Evolutionary conservation across 2,329 filamentous ascomycete species (phyloP).

Genomic region (Aspergillus transmontanensis): DNA sequence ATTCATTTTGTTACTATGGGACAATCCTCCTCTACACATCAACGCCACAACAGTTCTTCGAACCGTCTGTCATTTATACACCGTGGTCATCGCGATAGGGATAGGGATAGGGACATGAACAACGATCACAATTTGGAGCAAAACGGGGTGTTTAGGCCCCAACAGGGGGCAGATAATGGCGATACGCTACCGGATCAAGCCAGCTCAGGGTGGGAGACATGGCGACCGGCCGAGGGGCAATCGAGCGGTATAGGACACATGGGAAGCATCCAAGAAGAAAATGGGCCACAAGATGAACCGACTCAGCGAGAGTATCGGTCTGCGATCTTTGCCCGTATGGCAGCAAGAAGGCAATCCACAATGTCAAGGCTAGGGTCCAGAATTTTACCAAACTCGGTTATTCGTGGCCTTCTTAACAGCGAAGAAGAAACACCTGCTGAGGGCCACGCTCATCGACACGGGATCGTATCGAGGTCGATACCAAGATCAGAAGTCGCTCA

Average conservation of each 20-base stretch:
- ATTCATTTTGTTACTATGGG: conserved; percentile 42
- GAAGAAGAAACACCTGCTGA: conserved; percentile 50
- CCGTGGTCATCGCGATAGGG: conserved; percentile 29
- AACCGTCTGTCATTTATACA: conserved; percentile 25
- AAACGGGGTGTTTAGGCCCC: conserved; percentile 23
- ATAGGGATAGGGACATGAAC: conserved; percentile 43
- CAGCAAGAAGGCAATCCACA: conserved; percentile 47
- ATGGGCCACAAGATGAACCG: conserved; percentile 34
- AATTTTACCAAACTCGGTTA: conserved; percentile 50
- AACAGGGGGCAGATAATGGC: conserved; percentile 20
- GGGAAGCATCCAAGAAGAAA: conserved; percentile 42
- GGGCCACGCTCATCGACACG: conserved; percentile 47
- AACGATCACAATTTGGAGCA: conserved; percentile 31
- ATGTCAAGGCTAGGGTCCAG: conserved; percentile 53
- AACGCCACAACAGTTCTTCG: conserved; percentile 29
- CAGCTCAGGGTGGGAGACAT: conserved; percentile 16
- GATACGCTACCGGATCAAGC: conserved; percentile 14
- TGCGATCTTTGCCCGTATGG: conserved; percentile 37
- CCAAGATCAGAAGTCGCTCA: conserved; percentile 38
- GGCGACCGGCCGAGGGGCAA: conserved; percentile 24
- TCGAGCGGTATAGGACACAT: conserved; percentile 23
- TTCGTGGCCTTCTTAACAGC: conserved; percentile 47
- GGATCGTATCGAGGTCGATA: conserved; percentile 41
- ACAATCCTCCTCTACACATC: conserved; percentile 45
- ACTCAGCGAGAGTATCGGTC: conserved; percentile 34